Evolutionary conservation across 1,139 yeast genomes (phyloP).

Genomic region (Yamadazyma sp.): DNA sequence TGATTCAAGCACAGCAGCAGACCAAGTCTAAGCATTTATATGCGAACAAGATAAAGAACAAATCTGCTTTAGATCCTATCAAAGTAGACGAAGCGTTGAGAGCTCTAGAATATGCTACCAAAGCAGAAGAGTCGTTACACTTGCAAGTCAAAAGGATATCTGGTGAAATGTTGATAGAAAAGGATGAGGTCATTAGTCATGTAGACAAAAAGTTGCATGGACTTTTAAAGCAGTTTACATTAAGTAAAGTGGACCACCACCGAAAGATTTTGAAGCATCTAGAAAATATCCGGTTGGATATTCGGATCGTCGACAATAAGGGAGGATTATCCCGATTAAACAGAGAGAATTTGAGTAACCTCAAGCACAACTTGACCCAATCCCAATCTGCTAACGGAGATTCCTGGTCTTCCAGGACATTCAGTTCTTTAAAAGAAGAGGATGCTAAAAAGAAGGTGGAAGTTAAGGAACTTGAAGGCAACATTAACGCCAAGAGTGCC

Average conservation of each 20-base stretch:
- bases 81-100: constrained; percentile 90
- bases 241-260: constrained; percentile 81
- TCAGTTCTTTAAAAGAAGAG: constrained; percentile 49
- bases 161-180: constrained; percentile 79
- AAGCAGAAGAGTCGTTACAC: constrained; percentile 70
- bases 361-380: constrained; percentile 46
- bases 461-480: constrained; percentile 16
- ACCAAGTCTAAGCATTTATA: constrained; percentile 69
- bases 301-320: constrained; percentile 71
- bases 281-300: constrained; percentile 72
- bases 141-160: constrained; percentile 80
- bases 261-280: constrained; percentile 74
- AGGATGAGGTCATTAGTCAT: constrained; percentile 53
- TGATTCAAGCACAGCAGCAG: constrained; percentile 72
- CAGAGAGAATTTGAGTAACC: constrained; percentile 57
- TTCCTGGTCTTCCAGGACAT: constrained; percentile 64
- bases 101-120: constrained; percentile 77
- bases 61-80: constrained; percentile 76
- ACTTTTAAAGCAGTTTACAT: constrained; percentile 59
- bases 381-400: constrained; percentile 57
- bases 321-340: constrained; percentile 88
- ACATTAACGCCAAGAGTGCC: constrained; percentile 80
- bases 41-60: constrained; percentile 74
- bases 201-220: constrained; percentile 56
- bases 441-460: constrained; percentile 23